These are phyloP conservation scores for Nectriaceae sp. DNA, from an alignment of 2,329 filamentous ascomycete species.

Conservation along the genomic window DNA sequence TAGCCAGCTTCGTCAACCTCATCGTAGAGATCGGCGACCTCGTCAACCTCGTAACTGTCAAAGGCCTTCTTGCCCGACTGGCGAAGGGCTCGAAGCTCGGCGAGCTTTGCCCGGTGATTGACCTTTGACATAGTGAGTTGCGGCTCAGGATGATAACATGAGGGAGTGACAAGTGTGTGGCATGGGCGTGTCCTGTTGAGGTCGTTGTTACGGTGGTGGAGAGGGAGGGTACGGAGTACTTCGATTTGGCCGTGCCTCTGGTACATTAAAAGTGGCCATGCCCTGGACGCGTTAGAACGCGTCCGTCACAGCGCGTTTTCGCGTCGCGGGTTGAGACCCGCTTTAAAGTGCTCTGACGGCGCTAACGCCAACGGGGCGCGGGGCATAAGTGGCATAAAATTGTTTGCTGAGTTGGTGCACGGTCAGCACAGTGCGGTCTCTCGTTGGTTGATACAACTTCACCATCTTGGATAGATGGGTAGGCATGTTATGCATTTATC, in stretches of 20 bases:
- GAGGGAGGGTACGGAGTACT: conserved; percentile 7
- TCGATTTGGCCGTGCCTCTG: neutral
- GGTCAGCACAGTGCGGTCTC: conserved; percentile 4
- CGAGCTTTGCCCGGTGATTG: conserved; percentile 56
- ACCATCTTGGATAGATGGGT: conserved; percentile 1
- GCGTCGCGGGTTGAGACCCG: conserved; percentile 4
- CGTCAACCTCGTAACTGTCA: conserved; percentile 81
- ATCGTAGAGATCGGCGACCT: conserved; percentile 86
- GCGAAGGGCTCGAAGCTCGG: conserved; percentile 81
- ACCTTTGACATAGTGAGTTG: conserved; percentile 38
- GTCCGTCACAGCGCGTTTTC: conserved; percentile 1
- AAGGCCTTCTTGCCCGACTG: conserved; percentile 90
- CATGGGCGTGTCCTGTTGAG: neutral
- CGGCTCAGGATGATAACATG: conserved; percentile 21
- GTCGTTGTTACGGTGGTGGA: conserved; percentile 3
- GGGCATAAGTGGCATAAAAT: too few species aligned
- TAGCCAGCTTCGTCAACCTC: conserved; percentile 97
- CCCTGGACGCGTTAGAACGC: conserved; percentile 12
- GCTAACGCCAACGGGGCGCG: neutral
- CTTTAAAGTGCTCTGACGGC: conserved; percentile 8
- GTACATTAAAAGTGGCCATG: conserved; percentile 12
- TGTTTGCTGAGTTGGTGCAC: neutral
- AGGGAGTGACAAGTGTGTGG: neutral
- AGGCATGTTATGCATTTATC: too few species aligned
- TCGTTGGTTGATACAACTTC: too few species aligned